Conservation (phyloP, 768 basidiomycete genomes). For the Leccinum aurantiacum region DNA sequence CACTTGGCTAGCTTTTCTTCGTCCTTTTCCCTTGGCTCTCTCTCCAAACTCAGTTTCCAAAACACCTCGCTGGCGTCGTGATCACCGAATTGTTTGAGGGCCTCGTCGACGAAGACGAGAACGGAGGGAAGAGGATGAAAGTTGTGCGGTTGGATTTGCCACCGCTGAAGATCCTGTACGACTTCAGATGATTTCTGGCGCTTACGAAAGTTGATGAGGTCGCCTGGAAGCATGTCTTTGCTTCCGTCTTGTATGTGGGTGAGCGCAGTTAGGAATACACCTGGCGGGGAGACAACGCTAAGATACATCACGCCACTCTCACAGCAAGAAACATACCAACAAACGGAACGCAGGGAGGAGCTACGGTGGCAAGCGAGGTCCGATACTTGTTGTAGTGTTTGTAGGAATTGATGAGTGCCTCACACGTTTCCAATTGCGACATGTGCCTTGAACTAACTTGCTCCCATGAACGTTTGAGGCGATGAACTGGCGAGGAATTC, state of each 20-base stretch:
- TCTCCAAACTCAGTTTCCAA: constrained; percentile 48
- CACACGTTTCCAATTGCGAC: constrained; percentile 50
- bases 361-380: constrained; percentile 48
- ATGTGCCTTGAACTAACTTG: constrained; percentile 49
- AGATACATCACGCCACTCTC: neutral
- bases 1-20: constrained; percentile 48
- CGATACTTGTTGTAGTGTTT: constrained; percentile 70
- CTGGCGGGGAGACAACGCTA: constrained; percentile 27
- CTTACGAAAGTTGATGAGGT: constrained; percentile 60
- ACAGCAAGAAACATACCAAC: constrained; percentile 45
- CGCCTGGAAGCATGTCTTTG: constrained; percentile 44
- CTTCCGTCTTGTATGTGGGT: constrained; percentile 66
- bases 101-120: constrained; percentile 42
- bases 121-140: constrained; percentile 45
- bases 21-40: constrained; percentile 58
- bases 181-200: constrained; percentile 54
- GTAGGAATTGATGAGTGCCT: constrained; percentile 60
- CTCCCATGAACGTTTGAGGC: constrained; percentile 67
- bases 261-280: constrained; percentile 57
- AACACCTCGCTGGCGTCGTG: constrained; percentile 35
- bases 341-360: constrained; percentile 70
- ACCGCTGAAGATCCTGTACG: constrained; percentile 55
- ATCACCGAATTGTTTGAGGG: constrained; percentile 37
- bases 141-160: constrained; percentile 56
- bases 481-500: constrained; percentile 62